phyloP scores from a whole-genome alignment of 495 filamentous ascomycete genomes.

The Penicillium steckii region DNA sequence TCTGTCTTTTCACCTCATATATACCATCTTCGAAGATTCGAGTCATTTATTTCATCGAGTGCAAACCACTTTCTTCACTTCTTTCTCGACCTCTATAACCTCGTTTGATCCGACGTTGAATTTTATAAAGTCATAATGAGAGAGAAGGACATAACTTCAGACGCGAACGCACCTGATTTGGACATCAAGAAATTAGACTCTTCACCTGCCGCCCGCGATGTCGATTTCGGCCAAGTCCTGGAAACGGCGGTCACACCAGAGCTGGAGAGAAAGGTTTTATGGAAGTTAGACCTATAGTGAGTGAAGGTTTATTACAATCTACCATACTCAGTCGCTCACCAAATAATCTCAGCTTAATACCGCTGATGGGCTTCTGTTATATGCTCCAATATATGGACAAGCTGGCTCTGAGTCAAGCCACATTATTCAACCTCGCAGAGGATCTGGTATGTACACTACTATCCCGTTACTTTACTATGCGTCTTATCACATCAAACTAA shows the following conservation, averaged over 20 bases:
- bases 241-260: slow-evolving; percentile 29
- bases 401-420: slow-evolving; percentile 53
- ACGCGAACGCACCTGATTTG: slow-evolving; percentile 6
- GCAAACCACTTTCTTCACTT: neutral
- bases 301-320: too few species aligned
- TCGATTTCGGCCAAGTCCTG: slow-evolving; percentile 36
- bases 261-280: slow-evolving; percentile 28
- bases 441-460: slow-evolving; percentile 29
- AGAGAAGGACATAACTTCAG: slow-evolving; percentile 5
- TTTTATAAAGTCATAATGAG: slow-evolving; percentile 7
- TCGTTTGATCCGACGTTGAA: neutral
- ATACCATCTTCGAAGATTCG: too few species aligned
- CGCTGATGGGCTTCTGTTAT: slow-evolving; percentile 46
- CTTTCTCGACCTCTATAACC: neutral
- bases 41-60: too few species aligned
- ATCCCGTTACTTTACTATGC: neutral
- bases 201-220: slow-evolving; percentile 24
- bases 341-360: slow-evolving; percentile 38
- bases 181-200: slow-evolving; percentile 13
- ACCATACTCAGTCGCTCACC: neutral
- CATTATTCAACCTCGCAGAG: slow-evolving; percentile 45
- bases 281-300: slow-evolving; percentile 37
- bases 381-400: slow-evolving; percentile 60
- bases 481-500: neutral
- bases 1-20: too few species aligned